A percentile compares a stretch with the other conserved stretches of the same genome.
These are phyloP conservation scores for Saxispiralis lemnorum DNA, from an alignment of 495 filamentous ascomycete species.

Conservation along the genomic window DNA sequence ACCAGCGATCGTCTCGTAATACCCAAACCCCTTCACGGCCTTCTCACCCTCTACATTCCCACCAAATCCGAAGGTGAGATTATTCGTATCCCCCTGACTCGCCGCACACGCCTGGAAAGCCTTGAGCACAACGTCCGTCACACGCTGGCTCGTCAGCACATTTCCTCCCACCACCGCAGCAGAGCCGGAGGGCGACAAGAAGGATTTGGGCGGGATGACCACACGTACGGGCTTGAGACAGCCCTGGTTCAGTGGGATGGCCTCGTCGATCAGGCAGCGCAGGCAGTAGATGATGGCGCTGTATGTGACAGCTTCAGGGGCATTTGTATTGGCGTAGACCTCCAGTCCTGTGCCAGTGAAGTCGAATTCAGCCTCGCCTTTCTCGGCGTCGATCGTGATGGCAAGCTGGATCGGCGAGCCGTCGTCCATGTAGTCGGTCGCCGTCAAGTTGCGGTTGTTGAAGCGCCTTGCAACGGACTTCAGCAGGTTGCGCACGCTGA, in stretches of 20 bases:
- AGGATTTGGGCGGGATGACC: conserved; percentile 61
- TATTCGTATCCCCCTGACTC: conserved; percentile 85
- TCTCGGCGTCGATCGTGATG: conserved; percentile 62
- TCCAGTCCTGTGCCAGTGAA: conserved; percentile 82
- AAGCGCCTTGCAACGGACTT: conserved; percentile 62
- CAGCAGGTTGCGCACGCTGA: conserved; percentile 68
- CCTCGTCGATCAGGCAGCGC: conserved; percentile 75
- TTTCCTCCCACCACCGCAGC: conserved; percentile 94
- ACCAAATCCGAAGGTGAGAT: conserved; percentile 70
- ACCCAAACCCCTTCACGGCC: conserved; percentile 64
- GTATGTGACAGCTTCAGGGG: conserved; percentile 84
- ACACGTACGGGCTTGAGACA: conserved; percentile 79
- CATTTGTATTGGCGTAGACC: conserved; percentile 91
- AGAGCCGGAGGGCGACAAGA: conserved; percentile 70
- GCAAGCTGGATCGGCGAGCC: conserved; percentile 73
- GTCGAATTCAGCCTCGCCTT: conserved; percentile 80
- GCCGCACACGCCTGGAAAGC: conserved; percentile 84
- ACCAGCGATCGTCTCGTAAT: conserved; percentile 94
- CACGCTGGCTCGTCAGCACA: conserved; percentile 75
- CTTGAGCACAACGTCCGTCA: conserved; percentile 85
- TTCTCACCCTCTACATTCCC: conserved; percentile 37
- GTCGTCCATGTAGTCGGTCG: conserved; percentile 86
- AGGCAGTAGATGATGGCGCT: conserved; percentile 94
- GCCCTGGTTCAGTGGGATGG: conserved; percentile 93
- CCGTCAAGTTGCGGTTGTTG: conserved; percentile 52